phyloP scores from a whole-genome alignment of 2,329 filamentous ascomycete genomes.

The Calonectria naviculata region DNA sequence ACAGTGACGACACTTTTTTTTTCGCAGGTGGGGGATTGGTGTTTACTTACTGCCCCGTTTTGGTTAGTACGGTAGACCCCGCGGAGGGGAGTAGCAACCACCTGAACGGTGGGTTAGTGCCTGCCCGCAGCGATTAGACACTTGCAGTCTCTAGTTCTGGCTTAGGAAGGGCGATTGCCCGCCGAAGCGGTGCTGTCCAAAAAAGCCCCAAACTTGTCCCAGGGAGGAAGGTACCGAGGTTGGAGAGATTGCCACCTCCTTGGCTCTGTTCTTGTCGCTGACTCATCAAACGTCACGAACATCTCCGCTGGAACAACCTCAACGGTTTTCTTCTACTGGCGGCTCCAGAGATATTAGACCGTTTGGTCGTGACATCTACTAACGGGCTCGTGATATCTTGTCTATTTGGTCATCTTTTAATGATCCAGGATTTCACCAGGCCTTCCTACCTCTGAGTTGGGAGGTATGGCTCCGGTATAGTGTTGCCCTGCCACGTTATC shows the following conservation, averaged over 20 bases:
- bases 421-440: too few species aligned
- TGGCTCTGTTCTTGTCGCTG: slow-evolving; percentile 4
- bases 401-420: neutral
- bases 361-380: neutral
- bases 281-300: slow-evolving; percentile 19
- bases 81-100: slow-evolving; percentile 6
- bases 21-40: slow-evolving; percentile 12
- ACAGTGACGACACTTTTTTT: slow-evolving; percentile 17
- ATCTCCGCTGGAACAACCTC: slow-evolving; percentile 17
- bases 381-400: neutral
- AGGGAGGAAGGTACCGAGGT: slow-evolving; percentile 16
- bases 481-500: neutral
- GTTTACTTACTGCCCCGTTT: slow-evolving; percentile 23
- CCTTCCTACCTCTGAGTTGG: neutral
- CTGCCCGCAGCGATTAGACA: neutral
- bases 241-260: slow-evolving; percentile 15
- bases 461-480: slow-evolving; percentile 18
- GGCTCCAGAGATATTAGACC: neutral
- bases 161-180: slow-evolving; percentile 3
- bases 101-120: neutral
- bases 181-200: neutral
- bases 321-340: neutral
- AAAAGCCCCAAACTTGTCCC: neutral
- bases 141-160: neutral
- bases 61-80: slow-evolving; percentile 14